Conservation (phyloP, 768 basidiomycete genomes). For the Suillus spraguei region DNA sequence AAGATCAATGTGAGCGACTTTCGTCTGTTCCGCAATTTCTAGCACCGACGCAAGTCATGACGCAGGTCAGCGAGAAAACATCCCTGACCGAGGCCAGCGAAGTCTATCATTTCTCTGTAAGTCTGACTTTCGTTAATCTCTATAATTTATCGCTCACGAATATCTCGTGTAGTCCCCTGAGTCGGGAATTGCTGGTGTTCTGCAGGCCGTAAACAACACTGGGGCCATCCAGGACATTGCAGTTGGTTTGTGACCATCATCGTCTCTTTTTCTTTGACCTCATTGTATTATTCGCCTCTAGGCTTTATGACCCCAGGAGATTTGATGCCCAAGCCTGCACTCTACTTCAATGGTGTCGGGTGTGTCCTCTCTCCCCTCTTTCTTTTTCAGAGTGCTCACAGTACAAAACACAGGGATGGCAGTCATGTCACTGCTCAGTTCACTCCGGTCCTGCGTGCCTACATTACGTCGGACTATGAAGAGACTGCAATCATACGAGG, state of each 20-base stretch:
- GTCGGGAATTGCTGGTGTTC: not conserved
- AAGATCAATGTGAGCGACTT: constrained; percentile 1
- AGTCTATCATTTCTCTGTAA: constrained; percentile 2
- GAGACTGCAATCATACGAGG: not conserved
- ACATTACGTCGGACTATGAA: constrained; percentile 10
- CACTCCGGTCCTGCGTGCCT: constrained; percentile 2
- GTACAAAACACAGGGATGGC: not conserved
- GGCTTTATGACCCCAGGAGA: not conserved
- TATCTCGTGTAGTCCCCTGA: not conserved
- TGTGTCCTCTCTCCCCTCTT: not conserved
- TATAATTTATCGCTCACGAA: no score
- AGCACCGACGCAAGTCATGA: not conserved
- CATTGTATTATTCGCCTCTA: no score
- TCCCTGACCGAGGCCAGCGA: not conserved
- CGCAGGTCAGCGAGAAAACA: not conserved
- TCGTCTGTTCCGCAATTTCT: not conserved
- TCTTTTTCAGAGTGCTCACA: not conserved
- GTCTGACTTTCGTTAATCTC: no score
- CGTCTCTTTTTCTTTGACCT: not conserved
- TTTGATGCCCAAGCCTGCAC: not conserved
- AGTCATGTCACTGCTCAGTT: not conserved
- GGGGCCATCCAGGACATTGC: not conserved
- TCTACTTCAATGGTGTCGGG: constrained; percentile 2
- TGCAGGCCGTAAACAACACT: not conserved
- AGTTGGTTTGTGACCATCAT: not conserved